These are phyloP conservation scores for Suillus plorans DNA, from an alignment of 768 basidiomycete genomes.

Conservation along the genomic window DNA sequence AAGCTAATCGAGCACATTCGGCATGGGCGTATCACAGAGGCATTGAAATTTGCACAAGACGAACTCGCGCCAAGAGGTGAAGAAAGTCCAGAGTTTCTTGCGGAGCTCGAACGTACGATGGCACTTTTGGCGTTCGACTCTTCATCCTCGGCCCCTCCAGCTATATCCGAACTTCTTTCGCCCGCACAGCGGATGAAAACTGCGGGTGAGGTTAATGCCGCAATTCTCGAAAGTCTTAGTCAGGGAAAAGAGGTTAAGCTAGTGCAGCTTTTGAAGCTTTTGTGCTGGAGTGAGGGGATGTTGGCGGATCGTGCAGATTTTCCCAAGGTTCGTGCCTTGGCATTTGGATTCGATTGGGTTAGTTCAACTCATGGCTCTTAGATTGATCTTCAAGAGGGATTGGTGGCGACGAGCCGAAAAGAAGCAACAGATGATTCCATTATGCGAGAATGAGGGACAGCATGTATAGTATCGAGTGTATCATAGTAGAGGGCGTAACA, in stretches of 20 bases:
- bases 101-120: conserved; percentile 94
- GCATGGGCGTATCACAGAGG: conserved; percentile 72
- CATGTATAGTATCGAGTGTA: not conserved
- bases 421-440: conserved; percentile 4
- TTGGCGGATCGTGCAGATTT: conserved; percentile 78
- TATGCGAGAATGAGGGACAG: conserved; percentile 25
- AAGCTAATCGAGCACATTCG: conserved; percentile 95
- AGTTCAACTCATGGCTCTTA: conserved; percentile 22
- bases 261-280: conserved; percentile 74
- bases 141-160: conserved; percentile 48
- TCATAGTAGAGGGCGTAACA: not conserved
- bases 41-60: conserved; percentile 87
- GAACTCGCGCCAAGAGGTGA: conserved; percentile 95
- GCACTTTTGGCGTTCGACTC: conserved; percentile 84
- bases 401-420: conserved; percentile 16
- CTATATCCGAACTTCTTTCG: conserved; percentile 78
- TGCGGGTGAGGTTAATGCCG: conserved; percentile 94
- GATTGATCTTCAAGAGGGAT: conserved; percentile 31
- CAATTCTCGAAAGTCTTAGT: conserved; percentile 88
- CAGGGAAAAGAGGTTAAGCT: conserved; percentile 94
- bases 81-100: conserved; percentile 89
- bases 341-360: conserved; percentile 22
- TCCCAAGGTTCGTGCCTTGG: conserved; percentile 56
- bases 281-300: conserved; percentile 86
- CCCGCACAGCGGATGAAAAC: conserved; percentile 90